Evolutionary conservation across 129 eudicot genomes (phyloP).

Genomic region (Ambrosia trifida): DNA sequence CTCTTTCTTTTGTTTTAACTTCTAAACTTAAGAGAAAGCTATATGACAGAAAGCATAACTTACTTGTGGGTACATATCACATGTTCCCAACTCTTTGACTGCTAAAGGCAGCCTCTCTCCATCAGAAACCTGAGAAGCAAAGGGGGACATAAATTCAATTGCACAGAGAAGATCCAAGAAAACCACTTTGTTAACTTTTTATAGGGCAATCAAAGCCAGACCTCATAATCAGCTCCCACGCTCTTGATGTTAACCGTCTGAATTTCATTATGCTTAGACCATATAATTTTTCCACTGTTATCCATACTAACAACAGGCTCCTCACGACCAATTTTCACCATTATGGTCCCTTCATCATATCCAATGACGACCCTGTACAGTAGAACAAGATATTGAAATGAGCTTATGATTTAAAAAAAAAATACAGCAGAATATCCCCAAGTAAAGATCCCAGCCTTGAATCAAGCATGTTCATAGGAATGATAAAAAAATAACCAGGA

Average conservation of each 20-base stretch:
- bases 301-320: constrained; percentile 98
- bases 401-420: neutral
- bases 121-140: constrained; percentile 72
- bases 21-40: neutral
- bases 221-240: constrained; percentile 92
- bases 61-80: constrained; percentile 96
- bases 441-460: constrained; percentile 8
- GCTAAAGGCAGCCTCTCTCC: constrained; percentile 97
- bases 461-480: constrained; percentile 14
- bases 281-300: constrained; percentile 84
- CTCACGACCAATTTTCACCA: constrained; percentile 95
- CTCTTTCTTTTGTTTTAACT: constrained; percentile 14
- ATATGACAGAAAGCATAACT: constrained; percentile 29
- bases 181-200: neutral
- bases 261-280: constrained; percentile 96
- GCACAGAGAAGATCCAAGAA: constrained; percentile 18
- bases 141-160: constrained; percentile 1
- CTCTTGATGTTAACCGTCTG: constrained; percentile 89
- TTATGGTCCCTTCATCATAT: constrained; percentile 94
- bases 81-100: constrained; percentile 90
- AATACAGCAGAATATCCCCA: constrained; percentile 13
- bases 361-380: constrained; percentile 81
- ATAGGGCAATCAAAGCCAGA: constrained; percentile 30
- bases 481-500: constrained; percentile 8
- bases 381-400: constrained; percentile 8